phyloP scores from a whole-genome alignment of 2,329 filamentous ascomycete species.

The Remersonia thermophila region DNA sequence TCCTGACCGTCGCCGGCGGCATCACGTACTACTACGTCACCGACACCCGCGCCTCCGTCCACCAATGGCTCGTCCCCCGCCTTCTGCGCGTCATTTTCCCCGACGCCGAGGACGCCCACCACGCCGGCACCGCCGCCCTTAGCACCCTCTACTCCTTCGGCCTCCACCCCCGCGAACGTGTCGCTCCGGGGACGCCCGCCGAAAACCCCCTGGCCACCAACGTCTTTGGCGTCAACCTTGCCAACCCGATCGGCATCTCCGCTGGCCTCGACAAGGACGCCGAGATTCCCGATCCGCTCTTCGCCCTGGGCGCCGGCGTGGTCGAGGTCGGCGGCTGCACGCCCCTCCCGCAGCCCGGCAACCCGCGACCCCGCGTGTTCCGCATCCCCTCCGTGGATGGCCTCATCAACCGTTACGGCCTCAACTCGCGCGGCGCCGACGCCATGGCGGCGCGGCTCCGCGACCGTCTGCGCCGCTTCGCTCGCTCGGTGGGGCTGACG shows the following conservation, averaged over 20 bases:
- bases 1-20: slow-evolving; percentile 29
- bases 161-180: slow-evolving; percentile 72
- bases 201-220: slow-evolving; percentile 28
- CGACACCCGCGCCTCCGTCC: slow-evolving; percentile 59
- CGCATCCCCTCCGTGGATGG: slow-evolving; percentile 71
- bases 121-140: slow-evolving; percentile 58
- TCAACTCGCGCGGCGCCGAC: slow-evolving; percentile 86
- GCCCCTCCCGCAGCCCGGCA: slow-evolving; percentile 75
- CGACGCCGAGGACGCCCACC: slow-evolving; percentile 87
- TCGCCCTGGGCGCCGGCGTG: slow-evolving; percentile 72
- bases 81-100: slow-evolving; percentile 53
- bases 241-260: slow-evolving; percentile 88
- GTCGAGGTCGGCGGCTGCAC: slow-evolving; percentile 91
- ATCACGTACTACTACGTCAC: slow-evolving; percentile 57
- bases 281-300: slow-evolving; percentile 72
- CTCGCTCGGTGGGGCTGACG: slow-evolving; percentile 55
- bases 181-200: slow-evolving; percentile 23
- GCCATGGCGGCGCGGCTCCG: slow-evolving; percentile 69
- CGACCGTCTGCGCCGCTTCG: slow-evolving; percentile 66
- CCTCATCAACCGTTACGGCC: slow-evolving; percentile 88
- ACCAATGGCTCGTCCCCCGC: slow-evolving; percentile 56
- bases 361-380: slow-evolving; percentile 80
- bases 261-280: slow-evolving; percentile 92
- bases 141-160: slow-evolving; percentile 61
- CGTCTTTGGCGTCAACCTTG: slow-evolving; percentile 65